These are phyloP conservation scores for Colletotrichum zoysiae DNA, from an alignment of 2,329 filamentous ascomycete species.

Conservation along the genomic window DNA sequence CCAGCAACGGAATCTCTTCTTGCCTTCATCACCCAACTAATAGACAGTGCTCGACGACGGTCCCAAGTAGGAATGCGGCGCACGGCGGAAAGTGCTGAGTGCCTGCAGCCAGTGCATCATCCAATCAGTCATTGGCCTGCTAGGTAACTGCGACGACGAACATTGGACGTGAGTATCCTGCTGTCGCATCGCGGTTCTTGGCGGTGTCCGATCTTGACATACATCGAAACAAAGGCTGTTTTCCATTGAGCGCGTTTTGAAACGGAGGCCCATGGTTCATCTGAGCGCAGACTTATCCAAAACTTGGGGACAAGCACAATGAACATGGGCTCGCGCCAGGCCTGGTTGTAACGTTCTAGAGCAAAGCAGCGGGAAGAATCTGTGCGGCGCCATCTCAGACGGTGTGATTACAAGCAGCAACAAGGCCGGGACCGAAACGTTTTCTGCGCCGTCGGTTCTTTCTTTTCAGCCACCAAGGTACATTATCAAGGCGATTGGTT, in stretches of 20 bases:
- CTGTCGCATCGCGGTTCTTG: slow-evolving; percentile 3
- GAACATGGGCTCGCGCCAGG: slow-evolving; percentile 4
- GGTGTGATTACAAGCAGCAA: neutral
- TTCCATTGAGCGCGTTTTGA: slow-evolving; percentile 26
- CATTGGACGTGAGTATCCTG: slow-evolving; percentile 3
- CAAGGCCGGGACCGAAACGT: neutral
- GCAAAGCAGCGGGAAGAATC: neutral
- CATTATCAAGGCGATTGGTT: too few species aligned
- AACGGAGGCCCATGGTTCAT: slow-evolving; percentile 30
- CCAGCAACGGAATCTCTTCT: slow-evolving; percentile 2
- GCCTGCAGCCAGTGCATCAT: slow-evolving; percentile 14
- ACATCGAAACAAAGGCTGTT: slow-evolving; percentile 25
- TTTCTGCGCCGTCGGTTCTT: neutral
- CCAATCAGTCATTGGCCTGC: neutral
- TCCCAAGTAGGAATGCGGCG: neutral
- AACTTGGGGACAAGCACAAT: slow-evolving; percentile 4
- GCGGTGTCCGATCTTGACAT: slow-evolving; percentile 35
- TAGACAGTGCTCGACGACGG: slow-evolving; percentile 12
- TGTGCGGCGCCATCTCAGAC: slow-evolving; percentile 6
- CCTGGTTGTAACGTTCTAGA: slow-evolving; percentile 6
- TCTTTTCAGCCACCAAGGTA: neutral
- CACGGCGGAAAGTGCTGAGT: neutral
- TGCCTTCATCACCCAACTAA: slow-evolving; percentile 16
- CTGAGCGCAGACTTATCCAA: slow-evolving; percentile 23
- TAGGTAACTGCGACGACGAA: neutral